Conservation (phyloP, 495 filamentous ascomycete species). For the Aspergillus sparsus region DNA sequence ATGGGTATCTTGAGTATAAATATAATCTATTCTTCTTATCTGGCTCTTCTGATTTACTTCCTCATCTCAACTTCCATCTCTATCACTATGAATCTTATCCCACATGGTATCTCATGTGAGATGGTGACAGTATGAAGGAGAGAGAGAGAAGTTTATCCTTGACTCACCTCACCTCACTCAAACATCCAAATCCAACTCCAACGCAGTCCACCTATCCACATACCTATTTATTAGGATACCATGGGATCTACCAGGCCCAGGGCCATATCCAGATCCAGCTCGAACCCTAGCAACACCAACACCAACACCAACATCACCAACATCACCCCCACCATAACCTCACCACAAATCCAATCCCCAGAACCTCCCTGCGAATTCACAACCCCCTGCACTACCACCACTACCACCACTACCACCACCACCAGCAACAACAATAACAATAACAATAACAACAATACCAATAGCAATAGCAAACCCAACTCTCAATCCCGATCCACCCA, state of each 20-base stretch:
- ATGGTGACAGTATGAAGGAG: too few relatives aligned
- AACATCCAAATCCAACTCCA: too few relatives aligned
- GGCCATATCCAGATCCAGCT: too few relatives aligned
- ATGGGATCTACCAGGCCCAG: too few relatives aligned
- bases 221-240: too few relatives aligned
- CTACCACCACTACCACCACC: background rate
- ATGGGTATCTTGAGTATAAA: background rate
- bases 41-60: background rate
- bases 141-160: too few relatives aligned
- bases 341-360: background rate
- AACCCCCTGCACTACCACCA: conserved; percentile 40
- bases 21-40: background rate
- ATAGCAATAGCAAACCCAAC: background rate
- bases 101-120: too few relatives aligned
- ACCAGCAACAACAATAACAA: background rate
- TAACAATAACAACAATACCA: background rate
- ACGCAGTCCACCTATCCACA: too few relatives aligned
- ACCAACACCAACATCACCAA: background rate
- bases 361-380: conserved; percentile 22
- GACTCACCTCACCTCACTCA: too few relatives aligned
- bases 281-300: too few relatives aligned
- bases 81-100: background rate
- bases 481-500: background rate
- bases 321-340: background rate
- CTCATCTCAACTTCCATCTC: background rate